Evolutionary conservation across 108 stramenopile genomes (phyloP).

Genomic region (Cyclotella atomus): DNA sequence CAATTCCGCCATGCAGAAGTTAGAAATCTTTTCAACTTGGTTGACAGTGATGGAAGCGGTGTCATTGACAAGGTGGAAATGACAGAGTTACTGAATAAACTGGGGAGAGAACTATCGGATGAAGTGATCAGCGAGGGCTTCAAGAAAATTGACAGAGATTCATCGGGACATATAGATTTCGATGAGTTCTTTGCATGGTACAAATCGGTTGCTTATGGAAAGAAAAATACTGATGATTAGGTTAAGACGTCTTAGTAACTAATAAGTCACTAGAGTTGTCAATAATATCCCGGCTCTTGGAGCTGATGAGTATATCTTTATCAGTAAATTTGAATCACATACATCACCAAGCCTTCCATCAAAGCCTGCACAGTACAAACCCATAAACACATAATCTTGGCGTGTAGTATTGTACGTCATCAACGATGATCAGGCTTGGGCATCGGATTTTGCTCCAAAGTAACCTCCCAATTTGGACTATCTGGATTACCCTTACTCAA

Average conservation of each 20-base stretch:
- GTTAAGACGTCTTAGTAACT: no score
- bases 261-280: no score
- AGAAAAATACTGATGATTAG: not conserved
- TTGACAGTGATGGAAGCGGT: conserved; percentile 57
- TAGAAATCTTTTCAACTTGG: conserved; percentile 52
- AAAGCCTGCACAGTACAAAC: no score
- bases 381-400: no score
- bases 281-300: no score
- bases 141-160: conserved; percentile 45
- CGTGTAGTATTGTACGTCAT: no score
- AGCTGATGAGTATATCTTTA: no score
- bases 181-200: conserved; percentile 62
- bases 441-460: conserved; percentile 86
- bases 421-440: conserved; percentile 51
- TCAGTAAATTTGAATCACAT: no score
- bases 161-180: conserved; percentile 51
- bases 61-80: conserved; percentile 54
- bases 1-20: conserved; percentile 47
- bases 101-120: conserved; percentile 39
- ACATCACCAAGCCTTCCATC: no score
- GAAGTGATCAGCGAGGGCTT: conserved; percentile 48
- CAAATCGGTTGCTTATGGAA: conserved; percentile 32
- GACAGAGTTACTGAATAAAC: conserved; percentile 34
- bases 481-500: conserved; percentile 53
- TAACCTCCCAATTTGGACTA: conserved; percentile 73